Evolutionary conservation across 202 grass and related monocot genomes (phyloP), one percentile per base, ranked within the genome.

Genomic region (Dendrocalamus latiflorus): DNA sequence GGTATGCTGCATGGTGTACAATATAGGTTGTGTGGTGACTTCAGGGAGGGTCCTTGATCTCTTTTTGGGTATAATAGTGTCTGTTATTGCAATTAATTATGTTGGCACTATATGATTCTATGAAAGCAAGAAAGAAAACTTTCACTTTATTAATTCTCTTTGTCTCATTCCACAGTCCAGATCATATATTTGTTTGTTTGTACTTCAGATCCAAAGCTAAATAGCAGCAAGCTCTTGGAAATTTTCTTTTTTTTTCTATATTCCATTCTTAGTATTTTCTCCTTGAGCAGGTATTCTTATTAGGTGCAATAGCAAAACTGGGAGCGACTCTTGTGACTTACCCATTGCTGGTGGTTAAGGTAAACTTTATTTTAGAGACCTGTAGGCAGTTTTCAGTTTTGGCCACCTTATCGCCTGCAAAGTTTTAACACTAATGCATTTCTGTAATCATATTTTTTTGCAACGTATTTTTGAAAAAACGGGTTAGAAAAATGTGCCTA

Each of bases 311-410:
- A 38, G 96, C 96, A 81, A 99, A 99, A 87, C 60, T 99, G 39
- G 93, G 92, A 85, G 96, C 96, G 76, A 99, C 96, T 71, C 67
- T 92, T 70, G 76, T 87, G 78, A 99, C 93, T 47, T 99, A 99
- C 26, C 96, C 93, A 74, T 83, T 99, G 85, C 75, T 99, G 84
- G 96, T 99, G 42, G 93, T 99, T 18, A 99, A 99, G 93, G 96
- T 99, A 90, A 78, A 75, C 4, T 68, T 84, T 37, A 75, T 66
- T 76, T 84, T 65, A 25, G 38, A 72, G 13, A 65, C n/a, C 20
- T 22, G 4, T 21, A 13, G 8, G 69, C 25, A 59, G 7, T 81
- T 67, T 67, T 37, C 8, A 57, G 6, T 36, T 74, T 72, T 77
- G 12, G 70, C 17, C 45, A 70, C 65, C 30, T 6, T 51, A 54